Base-by-base conservation (phyloP, 768 basidiomycete genomes). In the Chalciporus sphaerocephalus region DNA sequence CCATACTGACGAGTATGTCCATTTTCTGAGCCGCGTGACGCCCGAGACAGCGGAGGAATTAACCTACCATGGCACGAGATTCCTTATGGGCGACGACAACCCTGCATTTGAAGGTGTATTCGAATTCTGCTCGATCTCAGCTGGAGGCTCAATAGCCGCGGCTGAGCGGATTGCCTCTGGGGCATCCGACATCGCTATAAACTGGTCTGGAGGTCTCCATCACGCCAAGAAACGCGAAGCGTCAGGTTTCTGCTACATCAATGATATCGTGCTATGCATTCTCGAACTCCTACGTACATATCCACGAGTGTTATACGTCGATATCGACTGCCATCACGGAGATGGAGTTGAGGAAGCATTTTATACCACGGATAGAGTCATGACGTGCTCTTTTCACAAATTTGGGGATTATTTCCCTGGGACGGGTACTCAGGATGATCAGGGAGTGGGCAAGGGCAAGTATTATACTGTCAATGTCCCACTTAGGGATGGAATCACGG, bases 211-310 rank as follows among this genome's bases (percentile, higher is more conserved):
- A 7, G 96, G 96, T 2, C 76, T 99, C 3, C 96, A 99, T 68
- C 96, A 99, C 65, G 96, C 96, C n/a, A 99, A 99, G 71, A 98
- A 97, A 65, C 81, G 89, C 44, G 96, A 97, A 70, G 96, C 95
- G 0, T 90, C 88, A 6, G 96, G 96, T 11, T 99, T 99, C 69
- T 99, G 96, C 74, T 99, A 98, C 73, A 85, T 98, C 69, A 99
- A 99, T 66, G 90, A 94, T 65, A 99, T 97, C 62, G 93, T 96
- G 1, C 83, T 98, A 18, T 86, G 83, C 35, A 95, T 96, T 30
- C 77, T 99, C 39, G 95, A 96, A 65, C 82, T 99, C 7, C 72
- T 95, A n/a, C 80, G 93, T 53, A 80, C 74, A 44, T 81, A 82
- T 59, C 76, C 89, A 2, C 84, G 96, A 42, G 95, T 99, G 13